Conservation (phyloP, 2,329 filamentous ascomycete species). For the Aspergillus brunneoviolaceus region DNA sequence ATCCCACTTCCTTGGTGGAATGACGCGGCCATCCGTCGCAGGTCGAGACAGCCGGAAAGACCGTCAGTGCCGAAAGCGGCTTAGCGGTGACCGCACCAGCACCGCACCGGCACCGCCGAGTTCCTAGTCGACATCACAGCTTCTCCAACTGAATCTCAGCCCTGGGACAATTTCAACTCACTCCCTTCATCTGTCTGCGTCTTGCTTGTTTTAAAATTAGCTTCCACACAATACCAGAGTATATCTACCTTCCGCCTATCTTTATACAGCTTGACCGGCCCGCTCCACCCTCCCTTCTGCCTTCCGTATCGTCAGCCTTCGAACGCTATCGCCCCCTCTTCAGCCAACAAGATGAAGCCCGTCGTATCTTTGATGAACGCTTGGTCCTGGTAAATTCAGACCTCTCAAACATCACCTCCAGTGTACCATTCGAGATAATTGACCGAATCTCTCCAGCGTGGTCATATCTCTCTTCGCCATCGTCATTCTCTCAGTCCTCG, state of each 20-base stretch:
- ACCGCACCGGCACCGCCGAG: neutral
- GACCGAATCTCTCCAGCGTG: conserved; percentile 56
- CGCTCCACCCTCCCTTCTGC: neutral
- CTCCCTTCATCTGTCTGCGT: neutral
- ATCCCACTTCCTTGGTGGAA: neutral
- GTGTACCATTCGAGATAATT: conserved; percentile 5
- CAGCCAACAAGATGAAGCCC: conserved; percentile 77
- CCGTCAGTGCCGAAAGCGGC: conserved; percentile 15
- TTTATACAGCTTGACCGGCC: neutral
- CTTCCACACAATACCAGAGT: neutral
- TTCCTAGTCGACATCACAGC: neutral
- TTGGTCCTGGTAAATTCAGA: conserved; percentile 78
- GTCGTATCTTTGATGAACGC: conserved; percentile 88
- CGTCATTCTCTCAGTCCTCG: conserved; percentile 63
- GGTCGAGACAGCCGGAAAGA: neutral
- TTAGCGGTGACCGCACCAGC: conserved; percentile 7
- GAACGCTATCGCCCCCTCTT: conserved; percentile 2
- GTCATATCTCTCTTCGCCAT: conserved; percentile 65
- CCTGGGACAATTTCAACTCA: neutral
- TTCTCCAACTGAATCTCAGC: neutral
- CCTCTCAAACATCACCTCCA: neutral
- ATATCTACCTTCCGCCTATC: neutral
- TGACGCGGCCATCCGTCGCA: neutral
- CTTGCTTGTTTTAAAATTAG: neutral
- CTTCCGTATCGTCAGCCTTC: neutral